phyloP scores from a whole-genome alignment of 1,139 yeast species.

The Kodamaea alishanica region DNA sequence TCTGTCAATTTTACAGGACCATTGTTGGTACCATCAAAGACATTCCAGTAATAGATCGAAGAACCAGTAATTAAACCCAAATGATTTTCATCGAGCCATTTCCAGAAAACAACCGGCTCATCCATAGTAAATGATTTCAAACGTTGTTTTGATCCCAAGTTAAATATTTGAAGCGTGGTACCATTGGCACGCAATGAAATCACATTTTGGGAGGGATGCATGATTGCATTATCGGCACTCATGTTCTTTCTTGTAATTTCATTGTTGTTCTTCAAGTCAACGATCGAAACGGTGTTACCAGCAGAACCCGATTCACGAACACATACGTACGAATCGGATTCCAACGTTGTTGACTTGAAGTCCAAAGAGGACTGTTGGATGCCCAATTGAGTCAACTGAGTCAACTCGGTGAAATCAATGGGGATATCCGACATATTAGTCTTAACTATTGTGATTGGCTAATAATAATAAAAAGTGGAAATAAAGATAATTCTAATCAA shows the following conservation, averaged over 20 bases:
- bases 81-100: slow-evolving; percentile 73
- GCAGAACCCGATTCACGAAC: slow-evolving; percentile 74
- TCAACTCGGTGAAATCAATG: slow-evolving; percentile 92
- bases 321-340: slow-evolving; percentile 87
- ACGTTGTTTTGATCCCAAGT: slow-evolving; percentile 81
- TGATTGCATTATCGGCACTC: slow-evolving; percentile 96
- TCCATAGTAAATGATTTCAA: slow-evolving; percentile 82
- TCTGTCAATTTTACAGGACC: slow-evolving; percentile 79
- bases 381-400: slow-evolving; percentile 82
- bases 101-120: slow-evolving; percentile 94
- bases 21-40: slow-evolving; percentile 73
- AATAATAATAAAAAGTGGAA: too few species aligned
- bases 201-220: slow-evolving; percentile 87
- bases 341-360: slow-evolving; percentile 90
- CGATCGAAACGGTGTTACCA: slow-evolving; percentile 88
- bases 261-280: slow-evolving; percentile 73
- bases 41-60: slow-evolving; percentile 74
- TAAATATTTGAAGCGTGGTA: slow-evolving; percentile 90
- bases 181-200: slow-evolving; percentile 95
- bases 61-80: slow-evolving; percentile 84
- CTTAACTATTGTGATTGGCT: not conserved
- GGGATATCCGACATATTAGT: slow-evolving; percentile 62
- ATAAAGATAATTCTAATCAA: too few species aligned
- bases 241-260: slow-evolving; percentile 81
- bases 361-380: slow-evolving; percentile 81